Conservation (phyloP, 257 asterid species). For the Lavandula angustifolia region DNA sequence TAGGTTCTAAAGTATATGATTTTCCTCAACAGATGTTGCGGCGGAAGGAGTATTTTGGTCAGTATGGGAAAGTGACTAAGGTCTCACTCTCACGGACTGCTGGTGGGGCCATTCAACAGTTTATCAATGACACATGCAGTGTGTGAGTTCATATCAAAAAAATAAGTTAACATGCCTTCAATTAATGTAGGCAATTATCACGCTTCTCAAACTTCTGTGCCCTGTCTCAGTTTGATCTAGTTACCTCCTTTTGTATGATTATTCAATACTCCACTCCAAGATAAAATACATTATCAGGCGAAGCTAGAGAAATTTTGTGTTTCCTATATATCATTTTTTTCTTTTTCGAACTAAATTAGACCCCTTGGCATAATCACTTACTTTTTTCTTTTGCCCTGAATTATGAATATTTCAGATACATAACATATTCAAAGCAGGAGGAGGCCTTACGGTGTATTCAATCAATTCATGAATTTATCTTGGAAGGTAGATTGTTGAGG, state of each 20-base stretch:
- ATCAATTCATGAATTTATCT: conserved; percentile 81
- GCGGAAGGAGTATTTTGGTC: conserved; percentile 88
- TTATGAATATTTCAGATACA: conserved; percentile 53
- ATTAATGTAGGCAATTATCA: conserved; percentile 7
- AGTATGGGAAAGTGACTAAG: conserved; percentile 85
- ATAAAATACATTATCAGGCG: conserved; percentile 1
- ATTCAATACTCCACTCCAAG: conserved; percentile 17
- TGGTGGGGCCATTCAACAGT: conserved; percentile 89
- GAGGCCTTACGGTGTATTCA: conserved; percentile 93
- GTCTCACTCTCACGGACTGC: conserved; percentile 92
- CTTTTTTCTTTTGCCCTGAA: conserved; percentile 14
- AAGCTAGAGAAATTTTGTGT: neutral
- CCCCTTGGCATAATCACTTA: neutral
- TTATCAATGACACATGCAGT: conserved; percentile 83
- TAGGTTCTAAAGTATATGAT: conserved; percentile 23
- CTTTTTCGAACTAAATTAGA: too few relatives aligned
- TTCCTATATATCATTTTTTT: too few relatives aligned
- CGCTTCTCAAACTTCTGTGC: conserved; percentile 17
- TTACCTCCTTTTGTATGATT: neutral
- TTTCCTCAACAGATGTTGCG: conserved; percentile 61
- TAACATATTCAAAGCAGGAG: conserved; percentile 86
- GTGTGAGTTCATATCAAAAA: conserved; percentile 63
- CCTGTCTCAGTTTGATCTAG: conserved; percentile 24
- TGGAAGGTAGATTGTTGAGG: conserved; percentile 87
- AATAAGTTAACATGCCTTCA: conserved; percentile 19